Evolutionary conservation across 164 flowering plant genomes (phyloP), one percentile per base, ranked within the genome.

Genomic region (Tetrastigma voinierianum): DNA sequence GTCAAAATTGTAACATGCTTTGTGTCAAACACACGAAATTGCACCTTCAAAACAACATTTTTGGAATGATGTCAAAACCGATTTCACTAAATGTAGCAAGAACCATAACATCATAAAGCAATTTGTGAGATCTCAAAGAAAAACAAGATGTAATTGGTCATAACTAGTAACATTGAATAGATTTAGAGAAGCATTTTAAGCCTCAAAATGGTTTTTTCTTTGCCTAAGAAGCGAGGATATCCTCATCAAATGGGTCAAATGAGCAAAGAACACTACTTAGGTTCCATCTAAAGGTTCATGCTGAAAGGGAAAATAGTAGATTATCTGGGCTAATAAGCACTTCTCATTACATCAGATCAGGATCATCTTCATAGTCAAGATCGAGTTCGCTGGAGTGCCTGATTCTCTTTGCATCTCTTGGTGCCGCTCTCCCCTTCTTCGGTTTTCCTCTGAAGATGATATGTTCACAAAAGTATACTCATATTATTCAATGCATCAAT

Each of bases 311-410:
- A 15, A 64, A 20, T 10, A 63, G 18, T 44, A 52, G 8, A 56
- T 17, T 21, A 43, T 59, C 62, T 7, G 16, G 51, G 0, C 9
- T 13, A 44, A 70, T 13, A 44, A 70, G 46, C 24, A 13, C 7
- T 54, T 17, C 10, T 66, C 62, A 76, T 2, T 14, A 72, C 46
- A 79, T 81, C 75, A 85, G 46, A 70, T 91, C 96, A 61, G 87
- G 86, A 80, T 90, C 93, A 75, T 91, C 96, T 59, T 89, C 97
- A 65, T 88, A 88, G 58, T 89, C 96, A 52, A 74, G 76, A 72
- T 89, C 93, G 19, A 72, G 83, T 68, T 87, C 96, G 67, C 82
- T 84, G 0, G 84, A 75, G 53, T 78, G 88, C 70, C 88, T 85
- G 68, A 73, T 40, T 78, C 90, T 82, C 80, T 82, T 91, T 16